A percentile compares a stretch with the other conserved stretches of the same genome.
Conservation (phyloP, 2,329 filamentous ascomycete species). For the Epichloe amarillans region DNA sequence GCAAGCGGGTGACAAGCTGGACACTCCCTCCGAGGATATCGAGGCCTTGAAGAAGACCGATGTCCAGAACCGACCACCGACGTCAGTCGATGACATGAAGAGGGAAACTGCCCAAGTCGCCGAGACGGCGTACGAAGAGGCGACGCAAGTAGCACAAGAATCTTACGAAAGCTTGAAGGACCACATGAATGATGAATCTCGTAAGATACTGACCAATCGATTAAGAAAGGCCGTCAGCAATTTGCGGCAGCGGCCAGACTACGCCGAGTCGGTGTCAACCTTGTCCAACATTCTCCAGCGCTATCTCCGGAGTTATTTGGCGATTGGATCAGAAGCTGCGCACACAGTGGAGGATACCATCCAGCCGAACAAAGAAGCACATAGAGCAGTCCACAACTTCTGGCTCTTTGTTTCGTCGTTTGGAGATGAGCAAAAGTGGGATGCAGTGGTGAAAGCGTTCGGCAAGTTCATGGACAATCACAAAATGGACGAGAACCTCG, state of each 20-base stretch:
- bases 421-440: constrained; percentile 62
- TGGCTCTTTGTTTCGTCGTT: constrained; percentile 73
- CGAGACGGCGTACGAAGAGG: constrained; percentile 12
- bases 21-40: constrained; percentile 49
- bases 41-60: constrained; percentile 31
- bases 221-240: constrained; percentile 65
- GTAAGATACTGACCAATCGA: constrained; percentile 57
- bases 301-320: constrained; percentile 67
- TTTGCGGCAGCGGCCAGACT: constrained; percentile 65
- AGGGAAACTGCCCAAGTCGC: constrained; percentile 42
- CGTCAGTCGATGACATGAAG: constrained; percentile 51
- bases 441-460: constrained; percentile 55
- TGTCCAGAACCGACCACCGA: constrained; percentile 17
- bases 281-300: constrained; percentile 62
- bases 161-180: constrained; percentile 53
- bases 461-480: constrained; percentile 60
- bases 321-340: constrained; percentile 53
- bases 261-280: constrained; percentile 73
- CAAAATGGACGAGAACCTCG: constrained; percentile 68
- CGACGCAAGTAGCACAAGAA: constrained; percentile 33
- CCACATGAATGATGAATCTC: constrained; percentile 60
- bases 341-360: constrained; percentile 57
- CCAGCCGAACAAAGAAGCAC: constrained; percentile 58
- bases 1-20: constrained; percentile 58
- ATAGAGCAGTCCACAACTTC: constrained; percentile 64